These are phyloP conservation scores for Pythium insidiosum DNA, from an alignment of 352 stramenopile genomes.

Conservation along the genomic window DNA sequence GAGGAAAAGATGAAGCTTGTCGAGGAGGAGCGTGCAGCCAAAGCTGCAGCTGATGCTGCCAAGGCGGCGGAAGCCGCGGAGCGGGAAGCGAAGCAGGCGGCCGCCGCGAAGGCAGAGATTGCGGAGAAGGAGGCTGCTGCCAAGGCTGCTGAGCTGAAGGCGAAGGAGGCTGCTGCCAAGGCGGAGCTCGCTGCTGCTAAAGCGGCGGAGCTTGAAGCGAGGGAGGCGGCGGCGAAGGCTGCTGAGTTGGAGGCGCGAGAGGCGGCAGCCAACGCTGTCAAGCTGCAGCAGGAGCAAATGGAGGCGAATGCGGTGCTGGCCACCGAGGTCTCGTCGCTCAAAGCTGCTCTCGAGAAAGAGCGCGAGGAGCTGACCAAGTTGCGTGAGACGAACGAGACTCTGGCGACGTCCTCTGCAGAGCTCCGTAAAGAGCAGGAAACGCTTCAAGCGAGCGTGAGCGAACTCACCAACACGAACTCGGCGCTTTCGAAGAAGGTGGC, in stretches of 20 bases:
- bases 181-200: neutral
- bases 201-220: constrained; percentile 9
- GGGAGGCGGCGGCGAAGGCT: constrained; percentile 5
- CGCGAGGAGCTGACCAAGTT: constrained; percentile 7
- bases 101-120: neutral
- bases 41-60: too few species aligned
- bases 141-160: constrained; percentile 5
- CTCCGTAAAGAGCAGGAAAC: constrained; percentile 1
- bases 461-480: constrained; percentile 8
- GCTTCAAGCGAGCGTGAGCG: neutral
- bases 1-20: constrained; percentile 1
- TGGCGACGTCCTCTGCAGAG: constrained; percentile 2
- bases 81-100: constrained; percentile 10
- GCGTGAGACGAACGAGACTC: constrained; percentile 9
- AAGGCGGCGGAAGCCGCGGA: constrained; percentile 6
- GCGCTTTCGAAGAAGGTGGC: constrained; percentile 14
- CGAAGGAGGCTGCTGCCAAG: constrained; percentile 1
- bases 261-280: constrained; percentile 1
- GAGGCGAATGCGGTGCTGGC: neutral
- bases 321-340: constrained; percentile 7
- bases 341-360: constrained; percentile 9
- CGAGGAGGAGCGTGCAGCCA: constrained; percentile 10
- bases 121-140: neutral
- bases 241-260: neutral
- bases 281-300: constrained; percentile 3